Base-by-base conservation (phyloP, 305 asterid genomes). In the Plantago coronopus region DNA sequence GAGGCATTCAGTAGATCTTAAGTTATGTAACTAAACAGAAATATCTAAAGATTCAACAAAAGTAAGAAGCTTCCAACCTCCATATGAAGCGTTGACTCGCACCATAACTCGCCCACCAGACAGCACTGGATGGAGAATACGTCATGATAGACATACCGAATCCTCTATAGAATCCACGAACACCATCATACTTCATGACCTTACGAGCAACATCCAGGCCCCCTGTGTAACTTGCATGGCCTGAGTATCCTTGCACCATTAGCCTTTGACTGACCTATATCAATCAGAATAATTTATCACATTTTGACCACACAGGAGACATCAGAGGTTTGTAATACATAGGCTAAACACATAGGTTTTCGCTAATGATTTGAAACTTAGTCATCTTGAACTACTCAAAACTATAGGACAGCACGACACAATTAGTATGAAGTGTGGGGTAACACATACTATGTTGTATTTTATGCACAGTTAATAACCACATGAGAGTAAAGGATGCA, bases 81-180 rank as follows among this genome's bases (percentile, higher is more conserved):
- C 96, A 93, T 53, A 89, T 80, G 74, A 89, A 42, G 71, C 99
- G 88, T 74, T 93, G 99, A 69, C 99, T 93, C 56, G 99, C 83
- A 51, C 99, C 99, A 73, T 93, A 93, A 78, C 90, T 89, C 59
- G 97, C 99, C 99, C 99, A 93, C 99, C 99, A 93, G 64, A 89
- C 97, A 74, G 96, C 99, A 83, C 96, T 93, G 27, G 99, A 86
- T 23, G 99, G 99, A 17, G 96, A 83, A 74, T 86, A 89, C 22
- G 99, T 93, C 79, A 86, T 66, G 66, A 87, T 88, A 54, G 99
- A 93, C 12, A 93, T 91, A 68, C 99, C 89, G 72, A 86, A 93
- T 62, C 99, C 99, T 81, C 99, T 78, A 65, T 89, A 93, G 50
- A 89, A 58, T 68, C 99, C 99, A 17, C 95, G 88, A 65, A 89